phyloP scores from a whole-genome alignment of 129 eudicot genomes.

The Gnaphalium uliginosum region DNA sequence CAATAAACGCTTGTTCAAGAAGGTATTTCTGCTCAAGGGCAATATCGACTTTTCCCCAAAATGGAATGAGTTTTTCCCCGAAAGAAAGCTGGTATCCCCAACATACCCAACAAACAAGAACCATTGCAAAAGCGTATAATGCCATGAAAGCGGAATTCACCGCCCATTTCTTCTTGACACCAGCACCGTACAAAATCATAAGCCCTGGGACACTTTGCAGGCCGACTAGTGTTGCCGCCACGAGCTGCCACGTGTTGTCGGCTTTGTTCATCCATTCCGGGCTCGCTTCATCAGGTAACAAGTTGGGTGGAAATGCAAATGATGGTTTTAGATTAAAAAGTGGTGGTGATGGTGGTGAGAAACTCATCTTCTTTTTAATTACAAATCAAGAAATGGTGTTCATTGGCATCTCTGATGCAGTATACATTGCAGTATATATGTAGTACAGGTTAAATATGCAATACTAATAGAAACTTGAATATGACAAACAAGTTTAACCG shows the following conservation, averaged over 20 bases:
- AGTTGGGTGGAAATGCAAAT: slow-evolving; percentile 48
- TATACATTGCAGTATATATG: neutral
- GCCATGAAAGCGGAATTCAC: slow-evolving; percentile 74
- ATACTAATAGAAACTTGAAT: slow-evolving; percentile 14
- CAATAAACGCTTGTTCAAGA: slow-evolving; percentile 49
- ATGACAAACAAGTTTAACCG: slow-evolving; percentile 29
- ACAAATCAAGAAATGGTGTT: neutral
- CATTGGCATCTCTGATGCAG: neutral
- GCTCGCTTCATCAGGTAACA: slow-evolving; percentile 50
- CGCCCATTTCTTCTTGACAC: slow-evolving; percentile 70
- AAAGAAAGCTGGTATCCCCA: slow-evolving; percentile 73
- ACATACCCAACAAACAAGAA: slow-evolving; percentile 69
- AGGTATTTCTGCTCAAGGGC: slow-evolving; percentile 51
- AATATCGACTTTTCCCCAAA: slow-evolving; percentile 50
- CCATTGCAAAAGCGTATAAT: slow-evolving; percentile 65
- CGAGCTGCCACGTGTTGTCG: slow-evolving; percentile 72
- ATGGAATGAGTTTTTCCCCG: slow-evolving; percentile 45
- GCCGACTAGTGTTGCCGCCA: slow-evolving; percentile 65
- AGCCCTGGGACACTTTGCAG: slow-evolving; percentile 63
- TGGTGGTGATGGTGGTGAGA: slow-evolving; percentile 35
- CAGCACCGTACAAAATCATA: slow-evolving; percentile 58
- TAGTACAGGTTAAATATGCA: neutral
- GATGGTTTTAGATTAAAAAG: slow-evolving; percentile 17
- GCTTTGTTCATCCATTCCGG: slow-evolving; percentile 78
- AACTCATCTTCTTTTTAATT: slow-evolving; percentile 25